These are phyloP conservation scores for Cephaloascus fragrans DNA, from an alignment of 805 yeast species.

Conservation along the genomic window DNA sequence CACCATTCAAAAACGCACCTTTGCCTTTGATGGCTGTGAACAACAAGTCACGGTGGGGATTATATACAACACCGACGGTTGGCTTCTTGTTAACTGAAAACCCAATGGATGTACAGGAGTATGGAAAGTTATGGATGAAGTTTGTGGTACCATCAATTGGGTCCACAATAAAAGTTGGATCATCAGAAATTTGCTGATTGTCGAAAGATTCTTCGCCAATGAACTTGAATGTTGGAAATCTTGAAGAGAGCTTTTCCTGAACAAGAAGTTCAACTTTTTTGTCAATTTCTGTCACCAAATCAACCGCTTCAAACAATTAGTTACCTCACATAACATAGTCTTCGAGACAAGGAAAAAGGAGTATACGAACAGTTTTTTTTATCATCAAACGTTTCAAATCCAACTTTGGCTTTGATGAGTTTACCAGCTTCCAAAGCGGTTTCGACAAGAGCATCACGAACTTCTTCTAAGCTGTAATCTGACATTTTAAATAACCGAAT, in stretches of 20 bases:
- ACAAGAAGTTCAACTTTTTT: slow-evolving; percentile 39
- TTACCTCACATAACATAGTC: no score
- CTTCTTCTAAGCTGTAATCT: slow-evolving; percentile 14
- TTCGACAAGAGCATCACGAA: slow-evolving; percentile 24
- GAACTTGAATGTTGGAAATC: slow-evolving; percentile 41
- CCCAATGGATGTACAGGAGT: slow-evolving; percentile 53
- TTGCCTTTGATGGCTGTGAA: slow-evolving; percentile 46
- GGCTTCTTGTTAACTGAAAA: slow-evolving; percentile 37
- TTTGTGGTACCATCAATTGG: slow-evolving; percentile 62
- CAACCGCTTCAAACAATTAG: slow-evolving; percentile 28
- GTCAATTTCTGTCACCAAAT: slow-evolving; percentile 53
- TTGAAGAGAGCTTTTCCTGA: slow-evolving; percentile 13
- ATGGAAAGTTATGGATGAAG: slow-evolving; percentile 54
- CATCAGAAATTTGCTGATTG: slow-evolving; percentile 38
- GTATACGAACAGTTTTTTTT: slow-evolving; percentile 30
- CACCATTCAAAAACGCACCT: slow-evolving; percentile 44
- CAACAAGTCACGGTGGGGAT: slow-evolving; percentile 44
- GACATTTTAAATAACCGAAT: neutral
- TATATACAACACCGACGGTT: slow-evolving; percentile 57
- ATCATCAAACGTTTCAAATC: slow-evolving; percentile 40
- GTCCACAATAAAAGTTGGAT: slow-evolving; percentile 56
- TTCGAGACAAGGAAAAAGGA: no score
- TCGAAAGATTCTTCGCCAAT: slow-evolving; percentile 53
- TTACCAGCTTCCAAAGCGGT: slow-evolving; percentile 39
- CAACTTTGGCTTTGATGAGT: slow-evolving; percentile 38